phyloP scores from a whole-genome alignment of 208 protist genomes.

The Trypanosoma theileri region DNA sequence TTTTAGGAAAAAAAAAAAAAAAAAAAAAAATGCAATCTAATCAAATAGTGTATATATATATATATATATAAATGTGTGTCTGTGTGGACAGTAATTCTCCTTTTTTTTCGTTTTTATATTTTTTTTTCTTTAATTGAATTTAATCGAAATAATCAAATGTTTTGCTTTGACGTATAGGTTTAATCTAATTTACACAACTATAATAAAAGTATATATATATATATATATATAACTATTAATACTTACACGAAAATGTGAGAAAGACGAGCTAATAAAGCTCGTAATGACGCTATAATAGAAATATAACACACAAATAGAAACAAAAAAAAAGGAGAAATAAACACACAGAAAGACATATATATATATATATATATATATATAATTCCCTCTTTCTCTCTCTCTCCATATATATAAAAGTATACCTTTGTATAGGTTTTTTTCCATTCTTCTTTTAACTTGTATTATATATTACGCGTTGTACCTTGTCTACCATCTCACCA shows the following conservation, averaged over 20 bases:
- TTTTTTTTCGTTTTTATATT: too few species aligned
- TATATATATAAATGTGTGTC: not conserved
- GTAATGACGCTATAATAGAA: not conserved
- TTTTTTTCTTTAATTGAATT: too few species aligned
- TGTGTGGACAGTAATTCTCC: too few species aligned
- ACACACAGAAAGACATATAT: not conserved
- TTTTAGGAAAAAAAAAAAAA: not conserved
- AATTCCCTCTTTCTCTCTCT: too few species aligned
- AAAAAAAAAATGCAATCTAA: not conserved
- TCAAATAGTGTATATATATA: constrained; percentile 14
- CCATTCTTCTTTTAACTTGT: too few species aligned
- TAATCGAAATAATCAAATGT: too few species aligned
- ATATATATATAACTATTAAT: not conserved
- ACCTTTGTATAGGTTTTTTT: too few species aligned
- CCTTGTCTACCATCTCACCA: not conserved
- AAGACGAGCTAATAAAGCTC: not conserved
- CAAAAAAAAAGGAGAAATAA: not conserved
- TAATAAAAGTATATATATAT: constrained; percentile 5
- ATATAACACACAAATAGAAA: not conserved
- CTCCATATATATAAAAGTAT: not conserved
- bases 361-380: too few species aligned
- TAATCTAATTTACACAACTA: not conserved
- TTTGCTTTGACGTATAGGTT: too few species aligned
- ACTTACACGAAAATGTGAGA: not conserved
- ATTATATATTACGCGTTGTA: too few species aligned